Evolutionary conservation across 257 asterid species (phyloP), one percentile per base, ranked within the genome.

Genomic region (Knoxia roxburghii): DNA sequence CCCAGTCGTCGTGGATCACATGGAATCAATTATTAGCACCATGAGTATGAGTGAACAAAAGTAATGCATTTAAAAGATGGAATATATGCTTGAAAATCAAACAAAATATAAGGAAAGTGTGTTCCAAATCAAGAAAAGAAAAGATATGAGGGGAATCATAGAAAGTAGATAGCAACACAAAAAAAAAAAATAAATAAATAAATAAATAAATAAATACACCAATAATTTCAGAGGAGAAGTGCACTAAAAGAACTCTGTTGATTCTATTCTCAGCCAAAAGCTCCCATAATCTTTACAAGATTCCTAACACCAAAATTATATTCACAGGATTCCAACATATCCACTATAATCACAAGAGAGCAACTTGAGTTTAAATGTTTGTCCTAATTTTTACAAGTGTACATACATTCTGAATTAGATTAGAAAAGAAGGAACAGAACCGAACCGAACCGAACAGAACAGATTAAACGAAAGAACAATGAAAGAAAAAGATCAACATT

Each of bases 261-360:
- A 37, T 59, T 54, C 70, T 64, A 50, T 65, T 73, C 62, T 23
- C 29, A 67, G 74, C 62, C 79, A 65, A 73, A 70, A 73, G 77
- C 60, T 56, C 29, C 35, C 43, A 17, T 41, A 17, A 51, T 57
- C 77, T 72, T 75, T 69, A 60, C 52, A 11, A 37, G 67, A 76
- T 70, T 65, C 76, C 45, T 53, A 40, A n/a, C 48, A 26, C 23
- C 49, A 75, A 51, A 32, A 51, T 20, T 15, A 37, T 29, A 10
- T 67, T 50, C n/a, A 60, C 2, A 54, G 46, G 70, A 63, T 67
- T 70, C 65, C 33, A 67, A 40, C 54, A 58, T 23, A 71, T 75
- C 70, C 61, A 53, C 26, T 61, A 23, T 24, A 72, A 51, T 45
- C 21, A 15, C 17, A 13, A 33, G 17, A 39, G 52, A 7, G 5